phyloP scores from a whole-genome alignment of 805 yeast species.

The Wickerhamiella dianesei region DNA sequence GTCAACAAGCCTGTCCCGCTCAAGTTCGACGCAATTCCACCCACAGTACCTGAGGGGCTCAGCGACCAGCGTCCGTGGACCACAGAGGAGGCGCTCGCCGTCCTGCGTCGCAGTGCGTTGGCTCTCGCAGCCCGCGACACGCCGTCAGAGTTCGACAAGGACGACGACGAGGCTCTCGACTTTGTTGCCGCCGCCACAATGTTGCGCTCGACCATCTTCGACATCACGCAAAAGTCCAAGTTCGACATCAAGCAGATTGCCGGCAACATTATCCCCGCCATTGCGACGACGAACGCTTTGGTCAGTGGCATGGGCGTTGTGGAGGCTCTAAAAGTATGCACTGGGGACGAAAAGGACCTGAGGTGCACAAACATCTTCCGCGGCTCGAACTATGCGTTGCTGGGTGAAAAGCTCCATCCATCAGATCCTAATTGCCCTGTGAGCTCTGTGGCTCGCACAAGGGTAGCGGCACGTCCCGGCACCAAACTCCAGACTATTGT shows the following conservation, averaged over 20 bases:
- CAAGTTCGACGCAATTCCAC: constrained; percentile 19
- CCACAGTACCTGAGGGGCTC: constrained; percentile 20
- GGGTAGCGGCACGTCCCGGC: constrained; percentile 16
- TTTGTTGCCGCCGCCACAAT: constrained; percentile 89
- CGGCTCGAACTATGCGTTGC: constrained; percentile 49
- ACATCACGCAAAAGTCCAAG: constrained; percentile 59
- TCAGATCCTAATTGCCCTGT: constrained; percentile 66
- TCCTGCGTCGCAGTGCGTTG: constrained; percentile 37
- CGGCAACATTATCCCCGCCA: constrained; percentile 96
- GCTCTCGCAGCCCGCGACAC: constrained; percentile 38
- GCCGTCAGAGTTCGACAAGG: constrained; percentile 63
- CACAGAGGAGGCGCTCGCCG: constrained; percentile 45
- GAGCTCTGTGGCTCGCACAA: constrained; percentile 24
- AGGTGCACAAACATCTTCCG: constrained; percentile 39
- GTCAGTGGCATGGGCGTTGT: constrained; percentile 80
- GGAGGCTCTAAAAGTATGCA: constrained; percentile 47
- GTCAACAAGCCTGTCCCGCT: constrained; percentile 56
- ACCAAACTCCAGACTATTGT: constrained; percentile 41
- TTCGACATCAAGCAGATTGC: constrained; percentile 88
- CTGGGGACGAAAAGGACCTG: constrained; percentile 17
- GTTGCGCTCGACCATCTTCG: constrained; percentile 76
- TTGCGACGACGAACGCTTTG: constrained; percentile 94
- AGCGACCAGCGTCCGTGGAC: constrained; percentile 43
- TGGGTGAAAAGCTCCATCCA: constrained; percentile 43
- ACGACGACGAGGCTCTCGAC: constrained; percentile 78